Evolutionary conservation across 2,329 filamentous ascomycete species (phyloP).

Genomic region (Chrysoporthe deuterocubensis): DNA sequence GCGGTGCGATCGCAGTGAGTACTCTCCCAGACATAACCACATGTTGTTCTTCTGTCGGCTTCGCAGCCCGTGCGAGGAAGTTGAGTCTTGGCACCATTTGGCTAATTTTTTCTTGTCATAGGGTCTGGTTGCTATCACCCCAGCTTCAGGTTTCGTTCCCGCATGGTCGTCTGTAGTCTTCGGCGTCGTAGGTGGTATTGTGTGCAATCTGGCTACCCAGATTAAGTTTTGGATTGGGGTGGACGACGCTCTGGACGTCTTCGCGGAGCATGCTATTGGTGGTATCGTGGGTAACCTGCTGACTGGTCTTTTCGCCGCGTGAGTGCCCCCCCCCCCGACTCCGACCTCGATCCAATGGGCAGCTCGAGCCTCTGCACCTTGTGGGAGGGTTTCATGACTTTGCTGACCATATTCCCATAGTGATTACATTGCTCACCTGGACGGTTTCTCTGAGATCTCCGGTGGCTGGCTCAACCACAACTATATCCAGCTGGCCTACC

Average conservation of each 20-base stretch:
- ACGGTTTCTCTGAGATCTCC: conserved; percentile 62
- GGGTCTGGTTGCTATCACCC: conserved; percentile 85
- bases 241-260: conserved; percentile 88
- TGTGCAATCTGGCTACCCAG: conserved; percentile 87
- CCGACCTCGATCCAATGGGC: neutral
- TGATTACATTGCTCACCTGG: conserved; percentile 73
- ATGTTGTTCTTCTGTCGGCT: neutral
- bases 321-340: conserved; percentile 36
- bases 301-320: conserved; percentile 78
- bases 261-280: conserved; percentile 85
- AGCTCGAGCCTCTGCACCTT: too few relatives aligned
- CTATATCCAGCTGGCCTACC: conserved; percentile 72
- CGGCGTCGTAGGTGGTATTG: conserved; percentile 63
- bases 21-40: neutral
- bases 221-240: conserved; percentile 74
- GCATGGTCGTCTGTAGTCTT: conserved; percentile 63
- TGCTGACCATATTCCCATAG: conserved; percentile 36
- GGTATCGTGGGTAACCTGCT: conserved; percentile 80
- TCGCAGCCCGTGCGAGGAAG: neutral
- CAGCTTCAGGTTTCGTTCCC: conserved; percentile 80
- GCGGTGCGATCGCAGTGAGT: conserved; percentile 71
- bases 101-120: neutral
- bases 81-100: neutral
- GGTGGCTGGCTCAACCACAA: conserved; percentile 75
- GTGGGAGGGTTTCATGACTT: too few relatives aligned